Conservation (phyloP, 2,329 filamentous ascomycete genomes). For the Fusarium bactridioides region DNA sequence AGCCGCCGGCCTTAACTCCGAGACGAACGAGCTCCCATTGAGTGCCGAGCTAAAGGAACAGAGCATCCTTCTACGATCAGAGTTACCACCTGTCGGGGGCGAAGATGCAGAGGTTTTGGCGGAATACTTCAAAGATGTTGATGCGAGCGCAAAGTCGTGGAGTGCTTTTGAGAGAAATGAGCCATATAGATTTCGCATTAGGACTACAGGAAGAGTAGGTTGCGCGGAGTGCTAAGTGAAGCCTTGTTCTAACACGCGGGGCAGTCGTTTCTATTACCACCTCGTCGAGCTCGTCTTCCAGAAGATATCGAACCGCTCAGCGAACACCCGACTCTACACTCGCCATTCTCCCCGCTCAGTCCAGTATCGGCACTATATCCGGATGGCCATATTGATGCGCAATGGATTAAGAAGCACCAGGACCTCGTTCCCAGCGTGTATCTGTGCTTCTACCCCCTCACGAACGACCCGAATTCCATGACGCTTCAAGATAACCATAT, state of each 20-base stretch:
- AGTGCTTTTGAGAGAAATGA: slow-evolving; percentile 63
- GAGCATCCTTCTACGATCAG: slow-evolving; percentile 72
- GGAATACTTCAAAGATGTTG: slow-evolving; percentile 69
- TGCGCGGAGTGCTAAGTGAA: slow-evolving; percentile 19
- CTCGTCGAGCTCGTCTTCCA: slow-evolving; percentile 63
- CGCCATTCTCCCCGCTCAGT: slow-evolving; percentile 88
- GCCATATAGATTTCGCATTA: slow-evolving; percentile 72
- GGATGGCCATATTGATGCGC: slow-evolving; percentile 82
- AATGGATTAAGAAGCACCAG: slow-evolving; percentile 92
- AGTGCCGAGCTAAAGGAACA: slow-evolving; percentile 64
- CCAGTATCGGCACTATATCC: slow-evolving; percentile 85
- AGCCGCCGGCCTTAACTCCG: slow-evolving; percentile 73
- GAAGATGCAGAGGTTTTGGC: slow-evolving; percentile 71
- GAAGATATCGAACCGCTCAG: slow-evolving; percentile 58
- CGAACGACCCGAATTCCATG: slow-evolving; percentile 74
- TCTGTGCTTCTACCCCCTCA: slow-evolving; percentile 81
- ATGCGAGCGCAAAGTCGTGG: slow-evolving; percentile 73
- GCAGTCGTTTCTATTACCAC: slow-evolving; percentile 64
- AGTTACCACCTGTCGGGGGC: slow-evolving; percentile 71
- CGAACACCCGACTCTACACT: slow-evolving; percentile 73
- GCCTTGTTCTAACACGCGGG: slow-evolving; percentile 39
- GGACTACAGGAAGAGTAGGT: slow-evolving; percentile 81
- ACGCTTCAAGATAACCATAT: slow-evolving; percentile 86
- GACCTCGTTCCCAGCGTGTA: slow-evolving; percentile 81
- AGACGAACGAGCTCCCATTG: slow-evolving; percentile 52